Conservation (phyloP, 805 yeast genomes). For the Brettanomyces naardenensis region DNA sequence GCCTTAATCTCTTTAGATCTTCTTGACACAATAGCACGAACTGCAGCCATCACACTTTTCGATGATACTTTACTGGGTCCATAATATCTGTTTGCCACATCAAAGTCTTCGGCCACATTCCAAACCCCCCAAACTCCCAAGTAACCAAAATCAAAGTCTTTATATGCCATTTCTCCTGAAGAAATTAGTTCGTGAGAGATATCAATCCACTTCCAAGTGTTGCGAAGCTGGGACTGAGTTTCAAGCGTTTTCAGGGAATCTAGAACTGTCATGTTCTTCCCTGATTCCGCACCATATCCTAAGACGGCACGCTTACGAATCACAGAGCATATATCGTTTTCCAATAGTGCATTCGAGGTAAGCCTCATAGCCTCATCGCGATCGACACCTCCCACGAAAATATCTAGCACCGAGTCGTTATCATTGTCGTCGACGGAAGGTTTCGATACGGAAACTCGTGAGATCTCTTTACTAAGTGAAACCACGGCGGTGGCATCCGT, state of each 20-base stretch:
- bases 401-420: slow-evolving; percentile 6
- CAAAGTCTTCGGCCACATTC: slow-evolving; percentile 58
- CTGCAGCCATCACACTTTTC: slow-evolving; percentile 40
- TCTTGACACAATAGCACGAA: slow-evolving; percentile 39
- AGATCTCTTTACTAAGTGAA: neutral
- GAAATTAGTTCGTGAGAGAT: slow-evolving; percentile 59
- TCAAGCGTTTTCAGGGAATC: slow-evolving; percentile 44
- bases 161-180: slow-evolving; percentile 59
- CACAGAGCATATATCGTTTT: slow-evolving; percentile 64
- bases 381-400: slow-evolving; percentile 20
- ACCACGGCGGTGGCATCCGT: neutral
- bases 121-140: slow-evolving; percentile 88
- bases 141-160: slow-evolving; percentile 71
- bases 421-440: neutral
- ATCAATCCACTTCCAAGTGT: slow-evolving; percentile 89
- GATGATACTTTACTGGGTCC: slow-evolving; percentile 21
- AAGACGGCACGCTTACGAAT: slow-evolving; percentile 64
- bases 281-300: slow-evolving; percentile 69
- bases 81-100: slow-evolving; percentile 32
- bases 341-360: slow-evolving; percentile 32
- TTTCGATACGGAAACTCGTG: neutral
- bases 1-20: slow-evolving; percentile 37
- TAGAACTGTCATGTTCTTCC: slow-evolving; percentile 50
- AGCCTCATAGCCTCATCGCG: slow-evolving; percentile 14
- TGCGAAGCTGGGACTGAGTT: slow-evolving; percentile 51